Evolutionary conservation across 2,329 filamentous ascomycete species (phyloP).

Genomic region (Xylaria digitata): DNA sequence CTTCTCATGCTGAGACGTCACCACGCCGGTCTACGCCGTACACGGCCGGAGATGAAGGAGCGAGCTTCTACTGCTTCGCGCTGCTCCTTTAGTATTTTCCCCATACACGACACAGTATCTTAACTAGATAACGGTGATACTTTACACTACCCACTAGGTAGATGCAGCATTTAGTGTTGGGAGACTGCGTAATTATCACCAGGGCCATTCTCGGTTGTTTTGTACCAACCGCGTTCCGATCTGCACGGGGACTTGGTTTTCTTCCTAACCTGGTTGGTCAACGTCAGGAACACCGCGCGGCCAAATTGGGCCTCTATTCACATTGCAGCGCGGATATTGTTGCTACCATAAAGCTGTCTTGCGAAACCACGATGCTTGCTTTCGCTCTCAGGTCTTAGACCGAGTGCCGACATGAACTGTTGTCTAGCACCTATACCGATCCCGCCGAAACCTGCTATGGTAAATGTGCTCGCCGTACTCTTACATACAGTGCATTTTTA

Average conservation of each 20-base stretch:
- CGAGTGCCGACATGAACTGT: slow-evolving; percentile 18
- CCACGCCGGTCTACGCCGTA: slow-evolving; percentile 21
- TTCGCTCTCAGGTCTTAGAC: slow-evolving; percentile 6
- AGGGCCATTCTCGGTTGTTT: neutral
- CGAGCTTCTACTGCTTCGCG: slow-evolving; percentile 3
- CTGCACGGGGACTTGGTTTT: neutral
- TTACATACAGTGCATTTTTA: neutral
- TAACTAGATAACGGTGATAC: slow-evolving; percentile 4
- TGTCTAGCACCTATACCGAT: neutral
- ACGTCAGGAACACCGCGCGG: neutral
- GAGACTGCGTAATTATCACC: slow-evolving; percentile 7
- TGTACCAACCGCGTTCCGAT: neutral
- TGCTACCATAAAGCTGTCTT: neutral
- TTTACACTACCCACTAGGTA: neutral
- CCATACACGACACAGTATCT: neutral
- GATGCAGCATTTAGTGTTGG: neutral
- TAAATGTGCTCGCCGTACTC: neutral
- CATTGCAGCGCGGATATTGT: neutral
- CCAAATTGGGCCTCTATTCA: slow-evolving; percentile 5
- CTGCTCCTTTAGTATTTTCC: neutral
- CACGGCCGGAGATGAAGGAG: slow-evolving; percentile 12
- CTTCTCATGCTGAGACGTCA: slow-evolving; percentile 15
- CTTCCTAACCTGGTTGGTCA: neutral
- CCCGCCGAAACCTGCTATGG: neutral
- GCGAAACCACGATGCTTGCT: neutral